These are phyloP conservation scores for Fusarium xylarioides DNA, from an alignment of 2,329 filamentous ascomycete species.

Conservation along the genomic window DNA sequence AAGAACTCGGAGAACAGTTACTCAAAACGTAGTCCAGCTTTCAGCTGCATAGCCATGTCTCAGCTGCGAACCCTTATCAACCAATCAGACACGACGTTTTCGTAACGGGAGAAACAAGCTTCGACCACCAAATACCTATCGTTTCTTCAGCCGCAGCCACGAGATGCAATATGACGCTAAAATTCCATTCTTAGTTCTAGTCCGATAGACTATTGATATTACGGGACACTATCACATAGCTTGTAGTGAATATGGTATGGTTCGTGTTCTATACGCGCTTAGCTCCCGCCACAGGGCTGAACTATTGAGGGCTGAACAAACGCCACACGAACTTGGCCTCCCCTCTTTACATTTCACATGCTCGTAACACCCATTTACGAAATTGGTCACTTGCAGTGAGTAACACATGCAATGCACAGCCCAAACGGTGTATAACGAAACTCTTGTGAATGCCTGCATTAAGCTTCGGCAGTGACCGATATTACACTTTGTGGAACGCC, in stretches of 20 bases:
- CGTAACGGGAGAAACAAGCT: not conserved
- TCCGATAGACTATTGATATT: not conserved
- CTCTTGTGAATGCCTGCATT: not conserved
- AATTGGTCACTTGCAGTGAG: not conserved
- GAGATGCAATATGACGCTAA: not conserved
- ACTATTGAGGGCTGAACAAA: not conserved
- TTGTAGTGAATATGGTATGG: not conserved
- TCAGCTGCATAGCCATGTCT: not conserved
- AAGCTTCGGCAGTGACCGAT: not conserved
- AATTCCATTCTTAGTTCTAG: not conserved
- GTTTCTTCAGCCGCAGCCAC: not conserved
- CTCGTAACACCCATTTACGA: fast-evolving
- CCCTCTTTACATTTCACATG: not conserved
- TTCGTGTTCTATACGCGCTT: not conserved
- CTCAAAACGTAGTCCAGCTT: not conserved
- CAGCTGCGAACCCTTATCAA: not conserved
- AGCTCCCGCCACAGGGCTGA: not conserved
- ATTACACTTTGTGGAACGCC: not conserved
- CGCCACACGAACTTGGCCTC: not conserved
- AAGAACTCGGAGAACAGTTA: not conserved
- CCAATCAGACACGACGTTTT: not conserved
- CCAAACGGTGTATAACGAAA: not conserved
- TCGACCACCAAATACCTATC: not conserved
- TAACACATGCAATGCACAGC: not conserved
- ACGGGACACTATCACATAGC: not conserved